Evolutionary conservation across 805 yeast genomes (phyloP).

Genomic region (Candida quercuum): DNA sequence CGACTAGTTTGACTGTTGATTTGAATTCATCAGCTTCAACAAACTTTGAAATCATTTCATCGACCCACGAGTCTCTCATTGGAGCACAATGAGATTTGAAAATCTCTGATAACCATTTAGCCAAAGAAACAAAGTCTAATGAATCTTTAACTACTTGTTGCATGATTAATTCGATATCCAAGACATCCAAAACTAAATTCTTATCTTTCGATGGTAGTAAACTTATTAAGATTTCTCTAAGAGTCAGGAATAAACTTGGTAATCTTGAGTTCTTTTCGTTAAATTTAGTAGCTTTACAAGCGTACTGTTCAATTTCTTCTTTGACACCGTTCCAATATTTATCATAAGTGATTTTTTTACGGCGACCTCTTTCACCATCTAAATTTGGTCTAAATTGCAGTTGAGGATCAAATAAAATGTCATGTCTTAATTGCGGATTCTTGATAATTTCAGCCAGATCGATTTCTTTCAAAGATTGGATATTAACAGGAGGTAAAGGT

Average conservation of each 20-base stretch:
- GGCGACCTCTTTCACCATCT: conserved; percentile 84
- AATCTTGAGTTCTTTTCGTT: conserved; percentile 27
- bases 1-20: conserved; percentile 47
- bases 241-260: conserved; percentile 70
- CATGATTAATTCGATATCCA: conserved; percentile 70
- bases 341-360: conserved; percentile 71
- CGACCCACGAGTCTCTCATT: conserved; percentile 88
- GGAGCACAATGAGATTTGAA: conserved; percentile 94
- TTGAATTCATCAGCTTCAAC: conserved; percentile 31
- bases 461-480: conserved; percentile 77
- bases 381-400: conserved; percentile 86
- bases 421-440: conserved; percentile 91
- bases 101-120: conserved; percentile 69
- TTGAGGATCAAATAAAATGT: conserved; percentile 86
- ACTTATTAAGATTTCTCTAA: conserved; percentile 68
- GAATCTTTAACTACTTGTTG: conserved; percentile 71
- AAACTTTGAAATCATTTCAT: conserved; percentile 56
- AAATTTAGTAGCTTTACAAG: conserved; percentile 22
- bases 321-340: conserved; percentile 79
- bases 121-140: conserved; percentile 65
- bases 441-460: conserved; percentile 84
- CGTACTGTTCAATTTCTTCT: conserved; percentile 51
- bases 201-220: conserved; percentile 77
- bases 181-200: conserved; percentile 55
- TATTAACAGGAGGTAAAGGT: conserved; percentile 75